Evolutionary conservation across 2,329 filamentous ascomycete genomes (phyloP).

Genomic region (Aspergillus aculeatinus): DNA sequence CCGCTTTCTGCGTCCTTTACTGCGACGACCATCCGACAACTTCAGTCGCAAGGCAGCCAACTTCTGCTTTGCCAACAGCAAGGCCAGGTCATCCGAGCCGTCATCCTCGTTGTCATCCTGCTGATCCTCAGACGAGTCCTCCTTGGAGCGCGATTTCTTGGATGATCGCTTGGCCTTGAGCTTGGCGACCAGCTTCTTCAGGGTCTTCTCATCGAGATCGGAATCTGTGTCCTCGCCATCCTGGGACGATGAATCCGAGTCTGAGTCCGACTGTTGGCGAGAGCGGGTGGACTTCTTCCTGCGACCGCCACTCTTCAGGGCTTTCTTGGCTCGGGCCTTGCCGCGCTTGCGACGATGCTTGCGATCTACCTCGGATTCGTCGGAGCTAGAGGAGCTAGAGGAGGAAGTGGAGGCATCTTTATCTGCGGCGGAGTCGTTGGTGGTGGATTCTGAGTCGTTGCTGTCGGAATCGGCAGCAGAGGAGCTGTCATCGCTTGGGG

Average conservation of each 20-base stretch:
- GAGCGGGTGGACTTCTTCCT: conserved; percentile 41
- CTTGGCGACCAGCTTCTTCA: conserved; percentile 30
- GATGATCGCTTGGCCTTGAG: conserved; percentile 38
- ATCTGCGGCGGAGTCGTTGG: conserved; percentile 20
- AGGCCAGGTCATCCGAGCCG: conserved; percentile 26
- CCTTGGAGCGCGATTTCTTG: conserved; percentile 28
- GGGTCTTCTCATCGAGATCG: conserved; percentile 31
- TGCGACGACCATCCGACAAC: conserved; percentile 19
- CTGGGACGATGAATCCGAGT: conserved; percentile 30
- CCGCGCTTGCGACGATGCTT: conserved; percentile 37
- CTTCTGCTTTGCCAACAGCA: conserved; percentile 25
- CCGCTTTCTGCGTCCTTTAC: conserved; percentile 18
- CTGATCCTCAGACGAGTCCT: conserved; percentile 31
- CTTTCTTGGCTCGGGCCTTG: conserved; percentile 38
- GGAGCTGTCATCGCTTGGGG: conserved; percentile 23
- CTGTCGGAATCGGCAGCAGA: conserved; percentile 22
- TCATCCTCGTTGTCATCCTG: conserved; percentile 33
- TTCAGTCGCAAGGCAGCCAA: conserved; percentile 22
- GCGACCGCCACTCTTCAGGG: conserved; percentile 24
- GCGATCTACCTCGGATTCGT: conserved; percentile 23
- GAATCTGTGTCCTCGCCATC: conserved; percentile 26
- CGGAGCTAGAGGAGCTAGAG: conserved; percentile 7
- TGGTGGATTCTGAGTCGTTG: conserved; percentile 20
- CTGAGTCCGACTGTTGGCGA: conserved; percentile 23
- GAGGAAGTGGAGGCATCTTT: conserved; percentile 15